Conservation (phyloP, 2,329 filamentous ascomycete species). For the Colletotrichum cuscutae region DNA sequence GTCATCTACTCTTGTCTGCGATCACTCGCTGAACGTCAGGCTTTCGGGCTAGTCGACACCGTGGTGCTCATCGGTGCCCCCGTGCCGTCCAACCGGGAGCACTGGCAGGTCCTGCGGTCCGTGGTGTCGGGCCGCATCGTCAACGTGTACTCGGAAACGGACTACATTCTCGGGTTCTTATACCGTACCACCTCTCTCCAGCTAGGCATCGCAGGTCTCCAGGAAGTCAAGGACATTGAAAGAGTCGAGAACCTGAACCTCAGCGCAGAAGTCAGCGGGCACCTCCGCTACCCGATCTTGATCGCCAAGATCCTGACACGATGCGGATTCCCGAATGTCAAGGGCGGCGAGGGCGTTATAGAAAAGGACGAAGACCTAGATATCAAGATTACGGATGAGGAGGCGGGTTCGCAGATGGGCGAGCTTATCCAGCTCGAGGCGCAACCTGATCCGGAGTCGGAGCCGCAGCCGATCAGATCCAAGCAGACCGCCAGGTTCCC, state of each 20-base stretch:
- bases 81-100: constrained; percentile 74
- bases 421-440: constrained; percentile 57
- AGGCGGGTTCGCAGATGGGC: constrained; percentile 42
- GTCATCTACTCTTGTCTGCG: constrained; percentile 86
- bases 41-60: constrained; percentile 86
- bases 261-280: constrained; percentile 62
- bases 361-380: constrained; percentile 57
- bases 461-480: constrained; percentile 36
- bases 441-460: constrained; percentile 22
- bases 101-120: constrained; percentile 81
- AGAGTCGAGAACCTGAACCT: constrained; percentile 70
- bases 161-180: constrained; percentile 87
- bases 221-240: constrained; percentile 74
- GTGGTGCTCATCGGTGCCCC: constrained; percentile 87
- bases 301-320: constrained; percentile 61
- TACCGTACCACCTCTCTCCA: constrained; percentile 88
- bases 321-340: constrained; percentile 61
- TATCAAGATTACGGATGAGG: constrained; percentile 45
- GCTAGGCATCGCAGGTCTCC: constrained; percentile 84
- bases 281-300: constrained; percentile 62
- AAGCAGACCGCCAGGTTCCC: constrained; percentile 26
- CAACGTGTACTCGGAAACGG: constrained; percentile 89
- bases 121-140: constrained; percentile 86
- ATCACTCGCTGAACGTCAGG: constrained; percentile 78
- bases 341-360: constrained; percentile 55